Evolutionary conservation across 2,329 filamentous ascomycete species (phyloP), one percentile per base, ranked within the genome.

Genomic region (Alternaria gaisen): DNA sequence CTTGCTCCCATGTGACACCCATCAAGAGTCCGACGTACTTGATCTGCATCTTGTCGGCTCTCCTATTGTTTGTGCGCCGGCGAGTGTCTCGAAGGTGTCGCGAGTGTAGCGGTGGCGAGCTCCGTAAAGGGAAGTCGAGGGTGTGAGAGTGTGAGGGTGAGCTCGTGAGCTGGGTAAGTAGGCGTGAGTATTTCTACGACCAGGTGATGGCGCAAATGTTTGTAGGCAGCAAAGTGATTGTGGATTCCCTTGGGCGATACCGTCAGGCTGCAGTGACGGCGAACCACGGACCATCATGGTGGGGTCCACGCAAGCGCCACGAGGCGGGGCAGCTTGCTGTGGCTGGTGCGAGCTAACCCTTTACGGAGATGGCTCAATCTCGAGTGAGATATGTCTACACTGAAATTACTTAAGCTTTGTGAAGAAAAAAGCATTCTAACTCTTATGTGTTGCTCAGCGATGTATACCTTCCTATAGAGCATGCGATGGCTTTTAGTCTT

Each of bases 31-130:
- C 7, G 36, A 61, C 71, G 11, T 74, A 77, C 75, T 77, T 77
- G 72, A 77, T 77, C 70, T 76, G 75, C 75, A 77, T 77, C 43
- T 54, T 74, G 71, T 30, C 32, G 48, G 36, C n/a, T 24, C 14
- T 18, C 9, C n/a, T 43, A 30, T 53, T 38, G 16, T 50, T 57
- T 32, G 54, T 36, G 54, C 22, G 42, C 34, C 42, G 30, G 28
- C 18, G 24, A 32, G 4, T 5, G 32, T 24, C 46, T 26, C 20
- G 22, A 24, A 42, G 9, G 54, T 50, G 16, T 43, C 22, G 24
- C 18, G 55, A 32, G 36, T 48, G 34, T 43, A 24, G 53, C 32
- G n/a, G 30, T 20, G 16, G 30, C 34, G 18, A 50, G 43, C 18
- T 34, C 30, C 16, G 30, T 46, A 43, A 18, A 51, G 40, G 24